Evolutionary conservation across 768 basidiomycete species (phyloP).

Genomic region (Lentinula sp.): DNA sequence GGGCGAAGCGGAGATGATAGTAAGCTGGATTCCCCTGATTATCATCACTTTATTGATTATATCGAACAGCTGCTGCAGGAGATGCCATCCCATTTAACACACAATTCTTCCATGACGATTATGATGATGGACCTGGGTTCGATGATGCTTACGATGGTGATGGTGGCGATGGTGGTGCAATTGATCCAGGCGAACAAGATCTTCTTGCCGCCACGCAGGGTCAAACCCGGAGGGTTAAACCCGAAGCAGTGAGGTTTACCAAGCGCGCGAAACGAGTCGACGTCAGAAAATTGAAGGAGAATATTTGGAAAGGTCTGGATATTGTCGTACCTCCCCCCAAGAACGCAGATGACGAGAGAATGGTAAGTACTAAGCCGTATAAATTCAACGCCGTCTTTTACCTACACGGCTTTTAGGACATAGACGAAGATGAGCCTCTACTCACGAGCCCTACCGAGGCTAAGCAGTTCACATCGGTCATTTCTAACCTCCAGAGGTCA

Average conservation of each 20-base stretch:
- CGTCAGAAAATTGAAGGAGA: slow-evolving; percentile 94
- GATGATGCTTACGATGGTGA: slow-evolving; percentile 42
- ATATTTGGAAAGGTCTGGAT: slow-evolving; percentile 92
- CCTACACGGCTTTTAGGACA: slow-evolving; percentile 34
- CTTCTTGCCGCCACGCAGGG: slow-evolving; percentile 76
- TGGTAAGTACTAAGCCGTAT: slow-evolving; percentile 34
- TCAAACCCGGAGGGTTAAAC: slow-evolving; percentile 71
- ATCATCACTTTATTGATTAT: background rate
- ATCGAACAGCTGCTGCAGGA: slow-evolving; percentile 31
- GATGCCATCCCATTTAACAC: slow-evolving; percentile 82
- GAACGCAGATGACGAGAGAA: slow-evolving; percentile 37
- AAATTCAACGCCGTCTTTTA: background rate
- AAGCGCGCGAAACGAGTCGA: slow-evolving; percentile 96
- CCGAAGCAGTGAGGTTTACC: slow-evolving; percentile 89
- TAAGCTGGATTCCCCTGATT: slow-evolving; percentile 23
- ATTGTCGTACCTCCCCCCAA: slow-evolving; percentile 53
- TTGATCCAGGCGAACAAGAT: slow-evolving; percentile 78
- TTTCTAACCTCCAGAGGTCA: slow-evolving; percentile 69
- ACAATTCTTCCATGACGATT: slow-evolving; percentile 94
- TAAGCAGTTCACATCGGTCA: slow-evolving; percentile 74
- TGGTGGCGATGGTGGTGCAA: slow-evolving; percentile 34
- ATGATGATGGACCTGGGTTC: slow-evolving; percentile 36
- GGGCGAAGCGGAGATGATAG: slow-evolving; percentile 60
- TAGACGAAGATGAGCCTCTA: slow-evolving; percentile 34
- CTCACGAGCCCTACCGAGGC: slow-evolving; percentile 62